Evolutionary conservation across 306 rosid species (phyloP).

Genomic region (Astragalus glycyphyllos): DNA sequence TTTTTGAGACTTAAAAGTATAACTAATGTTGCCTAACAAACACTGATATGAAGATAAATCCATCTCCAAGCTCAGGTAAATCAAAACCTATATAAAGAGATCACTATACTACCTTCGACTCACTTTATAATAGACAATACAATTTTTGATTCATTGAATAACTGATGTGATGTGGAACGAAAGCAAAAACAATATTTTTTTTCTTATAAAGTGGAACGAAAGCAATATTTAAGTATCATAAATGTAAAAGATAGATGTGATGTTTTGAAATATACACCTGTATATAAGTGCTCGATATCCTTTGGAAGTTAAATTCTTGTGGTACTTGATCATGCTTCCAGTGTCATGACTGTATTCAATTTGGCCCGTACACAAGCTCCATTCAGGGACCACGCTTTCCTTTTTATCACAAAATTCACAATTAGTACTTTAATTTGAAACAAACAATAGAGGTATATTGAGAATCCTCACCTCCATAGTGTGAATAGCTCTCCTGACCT

Average conservation of each 20-base stretch:
- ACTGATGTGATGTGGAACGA: too few species aligned
- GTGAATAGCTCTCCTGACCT: too few species aligned
- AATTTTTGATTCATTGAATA: too few species aligned
- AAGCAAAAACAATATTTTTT: too few species aligned
- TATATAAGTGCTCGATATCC: slow-evolving; percentile 82
- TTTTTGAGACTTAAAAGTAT: too few species aligned
- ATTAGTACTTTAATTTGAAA: background rate
- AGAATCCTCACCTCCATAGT: slow-evolving; percentile 51
- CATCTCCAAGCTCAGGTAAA: too few species aligned
- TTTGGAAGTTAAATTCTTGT: slow-evolving; percentile 73
- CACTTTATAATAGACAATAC: too few species aligned
- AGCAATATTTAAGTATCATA: background rate
- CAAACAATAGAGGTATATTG: background rate
- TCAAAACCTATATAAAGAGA: too few species aligned
- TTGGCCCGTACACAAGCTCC: slow-evolving; percentile 61
- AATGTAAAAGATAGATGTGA: background rate
- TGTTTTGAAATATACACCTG: slow-evolving; percentile 62
- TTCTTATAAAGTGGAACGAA: too few species aligned
- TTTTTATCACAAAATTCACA: background rate
- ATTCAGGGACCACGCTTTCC: slow-evolving; percentile 47
- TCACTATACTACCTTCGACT: too few species aligned
- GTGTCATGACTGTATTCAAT: slow-evolving; percentile 47
- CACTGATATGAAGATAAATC: too few species aligned
- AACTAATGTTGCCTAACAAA: too few species aligned
- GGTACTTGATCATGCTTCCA: slow-evolving; percentile 89